A percentile compares a stretch with the other conserved stretches of the same genome.
phyloP scores from a whole-genome alignment of 2,329 filamentous ascomycete species.

The Mariannaea sp. region DNA sequence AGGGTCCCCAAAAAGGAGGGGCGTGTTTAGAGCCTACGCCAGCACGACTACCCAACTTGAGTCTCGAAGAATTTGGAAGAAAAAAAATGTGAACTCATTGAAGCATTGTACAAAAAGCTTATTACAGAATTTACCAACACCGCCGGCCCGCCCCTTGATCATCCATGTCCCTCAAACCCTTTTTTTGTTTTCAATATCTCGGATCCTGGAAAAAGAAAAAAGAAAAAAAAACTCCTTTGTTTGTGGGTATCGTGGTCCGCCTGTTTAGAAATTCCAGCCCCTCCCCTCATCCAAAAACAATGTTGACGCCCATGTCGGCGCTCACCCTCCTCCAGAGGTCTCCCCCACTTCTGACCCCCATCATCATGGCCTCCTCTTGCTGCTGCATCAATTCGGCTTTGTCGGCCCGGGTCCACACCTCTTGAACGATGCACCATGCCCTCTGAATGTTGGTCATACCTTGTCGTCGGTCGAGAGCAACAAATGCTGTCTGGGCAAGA shows the following conservation, averaged over 20 bases:
- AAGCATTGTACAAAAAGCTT: too few species aligned
- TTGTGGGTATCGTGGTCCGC: conserved; percentile 33
- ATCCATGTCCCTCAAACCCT: too few species aligned
- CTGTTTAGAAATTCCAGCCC: conserved; percentile 1
- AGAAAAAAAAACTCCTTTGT: too few species aligned
- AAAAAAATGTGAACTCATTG: too few species aligned
- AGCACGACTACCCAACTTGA: too few species aligned
- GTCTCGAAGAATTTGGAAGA: too few species aligned
- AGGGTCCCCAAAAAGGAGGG: too few species aligned
- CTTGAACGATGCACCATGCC: conserved; percentile 64
- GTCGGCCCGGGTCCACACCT: conserved; percentile 64
- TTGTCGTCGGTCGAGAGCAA: conserved; percentile 59
- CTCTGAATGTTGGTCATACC: conserved; percentile 69
- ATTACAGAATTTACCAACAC: too few species aligned
- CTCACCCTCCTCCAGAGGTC: conserved; percentile 63
- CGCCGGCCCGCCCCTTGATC: too few species aligned
- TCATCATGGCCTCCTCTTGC: conserved; percentile 27
- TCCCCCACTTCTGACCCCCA: conserved; percentile 30
- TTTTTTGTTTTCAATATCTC: too few species aligned
- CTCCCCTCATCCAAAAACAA: conserved; percentile 56
- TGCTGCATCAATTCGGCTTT: conserved; percentile 36
- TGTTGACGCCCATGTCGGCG: conserved; percentile 60
- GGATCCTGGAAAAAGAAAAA: too few species aligned
- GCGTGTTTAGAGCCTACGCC: too few species aligned
- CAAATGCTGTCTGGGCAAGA: conserved; percentile 57